These are phyloP conservation scores for Fusarium bactridioides DNA, from an alignment of 2,329 filamentous ascomycete species.

Conservation along the genomic window DNA sequence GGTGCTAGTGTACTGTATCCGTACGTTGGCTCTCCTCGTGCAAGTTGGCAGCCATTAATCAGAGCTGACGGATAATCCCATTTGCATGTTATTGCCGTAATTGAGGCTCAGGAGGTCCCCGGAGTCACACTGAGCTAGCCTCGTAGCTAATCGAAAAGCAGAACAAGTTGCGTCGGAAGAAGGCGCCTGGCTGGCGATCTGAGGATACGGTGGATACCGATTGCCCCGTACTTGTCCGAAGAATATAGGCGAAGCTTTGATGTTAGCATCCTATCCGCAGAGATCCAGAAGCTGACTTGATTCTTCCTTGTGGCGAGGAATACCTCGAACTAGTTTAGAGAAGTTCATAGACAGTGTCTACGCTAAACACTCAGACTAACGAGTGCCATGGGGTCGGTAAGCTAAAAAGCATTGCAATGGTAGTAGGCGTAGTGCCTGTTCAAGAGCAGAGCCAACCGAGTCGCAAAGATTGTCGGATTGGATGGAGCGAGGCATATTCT, in stretches of 20 bases:
- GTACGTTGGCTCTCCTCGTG: not conserved
- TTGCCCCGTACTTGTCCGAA: not conserved
- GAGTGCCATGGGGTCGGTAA: conserved; percentile 21
- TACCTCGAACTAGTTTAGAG: not conserved
- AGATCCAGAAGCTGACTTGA: not conserved
- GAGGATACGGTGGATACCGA: not conserved
- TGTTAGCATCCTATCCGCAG: not conserved
- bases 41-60: conserved; percentile 16
- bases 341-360: not conserved
- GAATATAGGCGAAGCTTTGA: not conserved
- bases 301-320: conserved; percentile 1
- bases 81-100: conserved; percentile 21
- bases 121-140: conserved; percentile 10
- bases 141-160: conserved; percentile 17
- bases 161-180: conserved; percentile 3
- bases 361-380: not conserved
- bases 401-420: conserved; percentile 1
- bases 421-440: not conserved
- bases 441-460: not conserved
- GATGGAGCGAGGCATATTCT: conserved; percentile 14
- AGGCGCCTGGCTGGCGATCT: not conserved
- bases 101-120: conserved; percentile 27
- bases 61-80: conserved; percentile 20
- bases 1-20: not conserved
- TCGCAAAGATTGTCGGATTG: not conserved